Percentiles rank a stretch among this genome's conserved stretches.
Evolutionary conservation across 2,329 filamentous ascomycete species (phyloP).

Genomic region (Aotearoamyces nothofagi): DNA sequence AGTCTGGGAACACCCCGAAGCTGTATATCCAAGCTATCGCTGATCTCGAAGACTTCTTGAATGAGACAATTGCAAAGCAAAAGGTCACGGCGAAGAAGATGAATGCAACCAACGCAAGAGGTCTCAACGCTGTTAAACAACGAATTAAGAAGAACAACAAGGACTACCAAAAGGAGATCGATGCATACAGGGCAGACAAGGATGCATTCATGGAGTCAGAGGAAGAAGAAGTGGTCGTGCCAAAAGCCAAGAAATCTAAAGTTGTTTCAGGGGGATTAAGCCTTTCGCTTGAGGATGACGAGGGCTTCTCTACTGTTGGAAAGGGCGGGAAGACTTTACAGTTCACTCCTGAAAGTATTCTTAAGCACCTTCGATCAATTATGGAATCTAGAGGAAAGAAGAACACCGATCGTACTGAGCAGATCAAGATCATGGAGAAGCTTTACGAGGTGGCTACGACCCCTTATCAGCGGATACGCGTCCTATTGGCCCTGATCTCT

Average conservation of each 20-base stretch:
- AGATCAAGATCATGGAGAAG: conserved; percentile 97
- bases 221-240: conserved; percentile 50
- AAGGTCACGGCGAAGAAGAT: conserved; percentile 97
- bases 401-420: conserved; percentile 89
- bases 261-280: conserved; percentile 33
- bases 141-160: conserved; percentile 98
- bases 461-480: conserved; percentile 87
- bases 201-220: conserved; percentile 79
- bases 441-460: conserved; percentile 75
- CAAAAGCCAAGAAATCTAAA: conserved; percentile 24
- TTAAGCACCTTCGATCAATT: conserved; percentile 89
- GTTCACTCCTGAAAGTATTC: conserved; percentile 94
- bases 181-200: conserved; percentile 73
- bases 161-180: conserved; percentile 78
- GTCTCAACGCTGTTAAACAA: conserved; percentile 93
- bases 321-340: conserved; percentile 78
- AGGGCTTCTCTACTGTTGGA: conserved; percentile 79
- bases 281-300: conserved; percentile 41
- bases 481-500: conserved; percentile 81
- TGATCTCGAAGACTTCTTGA: conserved; percentile 87
- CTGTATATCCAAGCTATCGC: conserved; percentile 84
- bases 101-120: conserved; percentile 89
- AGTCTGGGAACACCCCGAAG: conserved; percentile 71
- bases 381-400: conserved; percentile 96
- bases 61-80: conserved; percentile 86